Evolutionary conservation across 805 yeast genomes (phyloP), one percentile per base, ranked within the genome.

Genomic region (Yamadazyma philogaea): DNA sequence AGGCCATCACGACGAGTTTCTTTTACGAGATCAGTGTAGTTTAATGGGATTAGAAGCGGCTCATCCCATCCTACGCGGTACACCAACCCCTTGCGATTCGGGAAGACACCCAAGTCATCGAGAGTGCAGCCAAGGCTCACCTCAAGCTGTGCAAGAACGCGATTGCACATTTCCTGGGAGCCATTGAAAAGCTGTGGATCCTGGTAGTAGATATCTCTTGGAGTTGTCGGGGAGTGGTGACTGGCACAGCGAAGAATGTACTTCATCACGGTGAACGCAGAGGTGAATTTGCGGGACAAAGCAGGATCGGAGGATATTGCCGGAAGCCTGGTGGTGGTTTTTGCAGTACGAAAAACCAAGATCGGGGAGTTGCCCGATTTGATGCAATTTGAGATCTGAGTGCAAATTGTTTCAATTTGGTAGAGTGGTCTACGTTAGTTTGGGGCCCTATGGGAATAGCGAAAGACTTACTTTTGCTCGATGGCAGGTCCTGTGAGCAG

Each of bases 61-160:
- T 54, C 58, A 19, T 8, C 33, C 20, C 7, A 19, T 3, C 20
- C 33, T 15, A 30, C 26, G 26, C 11, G 16, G 37, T 24, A 75
- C 15, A 81, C 53, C 20, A 79, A 57, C 0, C 87, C 86, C 50
- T 79, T 81, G 32, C 76, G 82, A 5, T 79, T 65, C 1, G 84
- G 77, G 6, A 64, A 64, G 2, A 82, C 65, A 11, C 71, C 71
- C 11, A 82, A 54, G 27, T 53, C 52, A n/a, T 46, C 60, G 6
- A 75, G 54, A 0, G 70, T 49, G 3, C 73, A 61, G 1, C 58
- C 62, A 26, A 81, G 53, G 4, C 74, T 54, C 3, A 50, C 36
- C 4, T 72, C 59, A 1, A 81, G 44, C 15, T 54, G 50, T 12
- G 66, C 70, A 1, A 82, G 45, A 2, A 65, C 53, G 2, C 54